These are phyloP conservation scores for Linnemannia elongata DNA, from an alignment of 192 early-diverging fungal genomes.

Conservation along the genomic window DNA sequence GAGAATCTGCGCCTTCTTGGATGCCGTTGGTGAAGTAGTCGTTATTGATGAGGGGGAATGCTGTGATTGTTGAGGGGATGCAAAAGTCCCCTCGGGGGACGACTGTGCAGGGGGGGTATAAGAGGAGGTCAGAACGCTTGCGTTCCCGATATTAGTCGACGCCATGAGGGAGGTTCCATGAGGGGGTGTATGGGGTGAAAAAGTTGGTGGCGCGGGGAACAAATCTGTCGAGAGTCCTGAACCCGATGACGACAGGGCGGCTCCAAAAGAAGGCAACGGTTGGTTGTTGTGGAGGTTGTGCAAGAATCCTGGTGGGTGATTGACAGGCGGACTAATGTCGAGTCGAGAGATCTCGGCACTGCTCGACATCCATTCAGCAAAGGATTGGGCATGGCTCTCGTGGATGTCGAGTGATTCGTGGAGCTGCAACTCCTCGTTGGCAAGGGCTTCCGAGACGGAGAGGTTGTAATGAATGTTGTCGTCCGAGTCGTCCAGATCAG, in stretches of 20 bases:
- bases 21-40: constrained; percentile 12
- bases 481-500: constrained; percentile 21
- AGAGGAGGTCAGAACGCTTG: constrained; percentile 49
- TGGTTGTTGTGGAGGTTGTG: background rate
- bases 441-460: constrained; percentile 19
- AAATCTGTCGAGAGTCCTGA: background rate
- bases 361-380: constrained; percentile 58
- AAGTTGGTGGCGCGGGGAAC: background rate
- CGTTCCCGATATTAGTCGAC: background rate
- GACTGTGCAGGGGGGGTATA: constrained; percentile 42
- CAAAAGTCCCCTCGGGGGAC: constrained; percentile 22
- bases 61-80: constrained; percentile 2
- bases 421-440: constrained; percentile 33
- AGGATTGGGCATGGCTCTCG: constrained; percentile 45
- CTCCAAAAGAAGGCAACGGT: constrained; percentile 24
- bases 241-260: constrained; percentile 15
- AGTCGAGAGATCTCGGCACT: constrained; percentile 54
- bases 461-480: constrained; percentile 31
- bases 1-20: constrained; percentile 17
- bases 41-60: background rate
- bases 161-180: constrained; percentile 25
- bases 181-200: background rate
- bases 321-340: constrained; percentile 38
- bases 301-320: background rate
- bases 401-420: constrained; percentile 40